These are phyloP conservation scores for Seiridium cupressi DNA, from an alignment of 2,329 filamentous ascomycete species.

Conservation along the genomic window DNA sequence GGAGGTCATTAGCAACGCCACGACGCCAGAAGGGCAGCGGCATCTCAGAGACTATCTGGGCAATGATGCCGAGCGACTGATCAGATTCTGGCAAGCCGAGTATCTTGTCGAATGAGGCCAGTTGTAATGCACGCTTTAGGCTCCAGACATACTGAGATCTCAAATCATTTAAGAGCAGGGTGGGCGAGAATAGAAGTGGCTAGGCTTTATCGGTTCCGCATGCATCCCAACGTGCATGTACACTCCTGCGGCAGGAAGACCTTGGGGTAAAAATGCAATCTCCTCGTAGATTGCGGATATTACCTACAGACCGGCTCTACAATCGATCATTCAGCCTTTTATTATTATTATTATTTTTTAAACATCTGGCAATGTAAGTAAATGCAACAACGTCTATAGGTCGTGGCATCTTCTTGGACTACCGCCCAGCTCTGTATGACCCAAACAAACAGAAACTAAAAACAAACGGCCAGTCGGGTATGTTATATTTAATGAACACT, in stretches of 20 bases:
- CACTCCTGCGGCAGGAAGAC: too few relatives aligned
- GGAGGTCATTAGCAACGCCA: slow-evolving; percentile 25
- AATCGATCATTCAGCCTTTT: too few relatives aligned
- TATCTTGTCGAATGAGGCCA: slow-evolving; percentile 21
- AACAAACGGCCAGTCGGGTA: too few relatives aligned
- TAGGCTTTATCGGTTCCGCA: not conserved
- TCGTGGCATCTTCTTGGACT: too few relatives aligned
- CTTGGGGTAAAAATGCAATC: not conserved
- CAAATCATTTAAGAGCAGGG: too few relatives aligned
- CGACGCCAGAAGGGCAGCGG: slow-evolving; percentile 16
- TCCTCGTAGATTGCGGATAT: not conserved
- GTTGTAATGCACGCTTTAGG: not conserved
- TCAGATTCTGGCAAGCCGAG: slow-evolving; percentile 27
- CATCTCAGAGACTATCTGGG: slow-evolving; percentile 23
- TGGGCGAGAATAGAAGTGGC: not conserved
- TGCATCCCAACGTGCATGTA: not conserved
- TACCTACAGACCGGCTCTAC: not conserved
- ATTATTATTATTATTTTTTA: too few relatives aligned
- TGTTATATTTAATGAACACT: too few relatives aligned
- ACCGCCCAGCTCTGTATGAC: too few relatives aligned
- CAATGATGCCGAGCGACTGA: slow-evolving; percentile 21
- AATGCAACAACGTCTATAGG: too few relatives aligned
- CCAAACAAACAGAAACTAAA: too few relatives aligned
- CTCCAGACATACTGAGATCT: too few relatives aligned
- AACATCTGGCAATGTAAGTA: too few relatives aligned